Evolutionary conservation across 345 rosid genomes (phyloP).

Genomic region (Arabidopsis suecica): DNA sequence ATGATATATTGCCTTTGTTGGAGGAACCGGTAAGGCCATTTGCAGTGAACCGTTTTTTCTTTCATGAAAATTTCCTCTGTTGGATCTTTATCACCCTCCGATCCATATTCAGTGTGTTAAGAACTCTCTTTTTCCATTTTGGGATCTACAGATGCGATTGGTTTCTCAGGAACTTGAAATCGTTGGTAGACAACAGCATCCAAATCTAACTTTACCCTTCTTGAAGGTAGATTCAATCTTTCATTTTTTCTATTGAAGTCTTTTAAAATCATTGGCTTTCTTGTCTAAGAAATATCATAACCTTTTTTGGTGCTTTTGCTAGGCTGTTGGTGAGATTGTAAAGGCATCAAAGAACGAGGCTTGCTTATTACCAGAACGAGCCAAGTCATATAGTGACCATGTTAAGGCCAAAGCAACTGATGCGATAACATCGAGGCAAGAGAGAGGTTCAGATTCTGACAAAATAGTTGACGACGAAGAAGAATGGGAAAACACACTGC

Average conservation of each 20-base stretch:
- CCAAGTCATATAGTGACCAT: slow-evolving; percentile 53
- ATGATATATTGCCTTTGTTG: slow-evolving; percentile 75
- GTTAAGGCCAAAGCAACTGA: slow-evolving; percentile 56
- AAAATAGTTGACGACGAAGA: slow-evolving; percentile 47
- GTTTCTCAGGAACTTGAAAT: slow-evolving; percentile 87
- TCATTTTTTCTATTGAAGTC: not conserved
- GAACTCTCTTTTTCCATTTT: not conserved
- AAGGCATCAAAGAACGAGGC: slow-evolving; percentile 84
- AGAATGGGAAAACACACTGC: slow-evolving; percentile 63
- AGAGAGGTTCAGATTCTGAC: slow-evolving; percentile 39
- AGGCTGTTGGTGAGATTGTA: slow-evolving; percentile 83
- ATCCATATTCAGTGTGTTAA: slow-evolving; percentile 5
- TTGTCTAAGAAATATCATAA: slow-evolving; percentile 9
- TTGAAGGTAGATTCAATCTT: slow-evolving; percentile 63
- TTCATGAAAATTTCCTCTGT: not conserved
- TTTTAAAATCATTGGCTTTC: not conserved
- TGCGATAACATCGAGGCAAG: slow-evolving; percentile 43
- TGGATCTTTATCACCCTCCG: not conserved
- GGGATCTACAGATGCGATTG: slow-evolving; percentile 70
- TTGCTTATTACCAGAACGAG: slow-evolving; percentile 56
- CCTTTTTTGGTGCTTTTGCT: slow-evolving; percentile 29
- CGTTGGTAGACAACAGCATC: slow-evolving; percentile 91
- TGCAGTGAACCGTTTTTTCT: slow-evolving; percentile 11
- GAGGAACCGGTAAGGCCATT: slow-evolving; percentile 80
- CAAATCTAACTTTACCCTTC: slow-evolving; percentile 82